A percentile compares a stretch with the other conserved stretches of the same genome.
Conservation (phyloP, 768 basidiomycete species). For the Xerocomus brunneocitrinus region DNA sequence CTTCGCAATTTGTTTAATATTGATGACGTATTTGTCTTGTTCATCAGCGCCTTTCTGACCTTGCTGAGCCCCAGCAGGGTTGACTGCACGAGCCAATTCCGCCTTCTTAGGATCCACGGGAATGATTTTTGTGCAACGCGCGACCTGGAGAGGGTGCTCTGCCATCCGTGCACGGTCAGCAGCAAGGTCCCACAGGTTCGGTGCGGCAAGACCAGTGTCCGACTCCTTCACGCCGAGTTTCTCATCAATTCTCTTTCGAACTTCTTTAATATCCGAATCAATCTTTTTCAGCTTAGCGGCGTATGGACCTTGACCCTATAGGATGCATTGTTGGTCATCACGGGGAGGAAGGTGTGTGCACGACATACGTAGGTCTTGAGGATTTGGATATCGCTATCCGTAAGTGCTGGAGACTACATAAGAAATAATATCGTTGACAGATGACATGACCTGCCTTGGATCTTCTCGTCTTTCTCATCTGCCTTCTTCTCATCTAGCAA, state of each 20-base stretch:
- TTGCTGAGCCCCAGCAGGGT: constrained; percentile 70
- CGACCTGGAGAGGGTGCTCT: constrained; percentile 94
- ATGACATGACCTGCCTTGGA: constrained; percentile 56
- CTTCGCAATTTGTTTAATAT: constrained; percentile 99
- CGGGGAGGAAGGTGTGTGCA: background rate
- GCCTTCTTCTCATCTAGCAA: constrained; percentile 73
- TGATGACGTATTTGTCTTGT: constrained; percentile 99
- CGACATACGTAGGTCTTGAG: constrained; percentile 89
- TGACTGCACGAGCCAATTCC: constrained; percentile 72
- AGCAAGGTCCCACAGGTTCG: constrained; percentile 95
- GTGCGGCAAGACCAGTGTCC: constrained; percentile 94
- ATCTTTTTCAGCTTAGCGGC: constrained; percentile 82
- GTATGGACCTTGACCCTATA: constrained; percentile 97
- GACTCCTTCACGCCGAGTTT: constrained; percentile 98
- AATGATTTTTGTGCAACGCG: constrained; percentile 98
- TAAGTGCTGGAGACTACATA: constrained; percentile 58
- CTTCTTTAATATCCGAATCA: constrained; percentile 89
- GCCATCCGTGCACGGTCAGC: constrained; percentile 90
- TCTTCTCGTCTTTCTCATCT: constrained; percentile 91
- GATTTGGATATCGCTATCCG: constrained; percentile 98
- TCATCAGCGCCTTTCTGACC: constrained; percentile 97
- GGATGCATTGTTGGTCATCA: background rate
- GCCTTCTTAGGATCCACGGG: constrained; percentile 72
- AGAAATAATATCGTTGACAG: background rate
- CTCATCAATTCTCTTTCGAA: constrained; percentile 97